Evolutionary conservation across 1,284 basidiomycete species (phyloP).

Genomic region (Apiotrichum akiyoshidainum): DNA sequence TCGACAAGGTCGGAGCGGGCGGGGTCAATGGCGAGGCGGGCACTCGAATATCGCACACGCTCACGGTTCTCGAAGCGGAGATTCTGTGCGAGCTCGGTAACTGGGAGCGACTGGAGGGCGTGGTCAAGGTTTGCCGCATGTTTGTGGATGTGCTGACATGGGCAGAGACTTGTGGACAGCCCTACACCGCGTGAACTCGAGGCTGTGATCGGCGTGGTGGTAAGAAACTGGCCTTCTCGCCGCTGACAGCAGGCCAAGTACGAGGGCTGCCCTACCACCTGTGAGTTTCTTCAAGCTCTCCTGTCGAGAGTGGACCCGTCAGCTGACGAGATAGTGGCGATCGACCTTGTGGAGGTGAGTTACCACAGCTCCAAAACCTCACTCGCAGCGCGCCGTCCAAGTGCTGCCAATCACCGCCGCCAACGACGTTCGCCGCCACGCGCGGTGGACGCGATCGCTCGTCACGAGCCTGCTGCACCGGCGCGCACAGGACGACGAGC

Average conservation of each 20-base stretch:
- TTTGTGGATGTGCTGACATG: background rate
- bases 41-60: background rate
- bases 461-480: slow-evolving; percentile 12
- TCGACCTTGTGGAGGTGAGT: slow-evolving; percentile 4
- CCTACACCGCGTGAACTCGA: background rate
- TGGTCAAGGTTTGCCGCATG: background rate
- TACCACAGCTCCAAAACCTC: background rate
- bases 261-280: background rate
- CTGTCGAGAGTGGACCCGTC: no score
- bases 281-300: background rate
- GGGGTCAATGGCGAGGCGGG: background rate
- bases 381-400: slow-evolving; percentile 5
- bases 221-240: background rate
- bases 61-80: slow-evolving; percentile 6
- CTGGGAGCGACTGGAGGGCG: slow-evolving; percentile 3
- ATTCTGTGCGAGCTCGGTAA: slow-evolving; percentile 13
- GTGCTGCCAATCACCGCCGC: background rate
- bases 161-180: background rate
- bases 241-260: slow-evolving; percentile 1
- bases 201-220: slow-evolving; percentile 3
- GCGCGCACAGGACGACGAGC: background rate
- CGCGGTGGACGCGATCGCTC: slow-evolving; percentile 11
- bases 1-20: background rate
- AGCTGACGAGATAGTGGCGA: slow-evolving; percentile 3
- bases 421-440: background rate